These are phyloP conservation scores for Phellopilus nigrolimitatus DNA, from an alignment of 1,284 basidiomycete genomes.

Conservation along the genomic window DNA sequence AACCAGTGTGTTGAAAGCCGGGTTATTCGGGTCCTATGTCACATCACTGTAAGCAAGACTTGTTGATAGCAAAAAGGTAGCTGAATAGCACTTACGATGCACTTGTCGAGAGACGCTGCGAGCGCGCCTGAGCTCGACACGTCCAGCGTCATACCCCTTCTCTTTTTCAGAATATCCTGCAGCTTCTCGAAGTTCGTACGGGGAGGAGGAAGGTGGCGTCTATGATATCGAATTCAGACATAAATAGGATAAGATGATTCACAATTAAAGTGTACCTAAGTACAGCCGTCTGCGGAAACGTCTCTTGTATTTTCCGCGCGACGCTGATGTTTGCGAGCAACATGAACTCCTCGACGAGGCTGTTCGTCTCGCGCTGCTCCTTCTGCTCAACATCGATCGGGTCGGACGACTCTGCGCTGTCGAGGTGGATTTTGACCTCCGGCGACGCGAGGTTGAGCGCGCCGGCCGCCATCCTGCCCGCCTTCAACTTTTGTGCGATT, in stretches of 20 bases:
- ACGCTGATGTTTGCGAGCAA: conserved; percentile 96
- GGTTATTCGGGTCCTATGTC: conserved; percentile 69
- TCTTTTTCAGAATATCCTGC: conserved; percentile 88
- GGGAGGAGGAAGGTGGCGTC: conserved; percentile 93
- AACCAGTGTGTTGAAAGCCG: conserved; percentile 95
- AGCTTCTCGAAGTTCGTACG: conserved; percentile 93
- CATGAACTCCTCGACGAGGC: conserved; percentile 99
- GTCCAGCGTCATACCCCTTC: conserved; percentile 83
- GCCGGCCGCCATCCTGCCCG: conserved; percentile 86
- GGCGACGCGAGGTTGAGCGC: conserved; percentile 97
- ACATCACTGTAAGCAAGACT: conserved; percentile 2
- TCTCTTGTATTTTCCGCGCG: conserved; percentile 87
- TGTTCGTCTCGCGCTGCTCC: conserved; percentile 90
- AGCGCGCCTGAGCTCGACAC: conserved; percentile 89
- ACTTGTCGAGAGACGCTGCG: conserved; percentile 87
- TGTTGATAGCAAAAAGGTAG: not conserved
- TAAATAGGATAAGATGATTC: conserved; percentile 3
- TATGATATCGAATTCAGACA: conserved; percentile 28
- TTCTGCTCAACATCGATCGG: conserved; percentile 99
- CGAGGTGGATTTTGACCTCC: conserved; percentile 95
- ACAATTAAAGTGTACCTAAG: conserved; percentile 50
- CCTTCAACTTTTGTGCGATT: conserved; percentile 85
- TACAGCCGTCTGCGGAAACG: conserved; percentile 95
- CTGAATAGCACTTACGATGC: conserved; percentile 56
- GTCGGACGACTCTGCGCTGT: conserved; percentile 88